Conservation (phyloP, 2,329 filamentous ascomycete species). For the Aspergillus sergii region DNA sequence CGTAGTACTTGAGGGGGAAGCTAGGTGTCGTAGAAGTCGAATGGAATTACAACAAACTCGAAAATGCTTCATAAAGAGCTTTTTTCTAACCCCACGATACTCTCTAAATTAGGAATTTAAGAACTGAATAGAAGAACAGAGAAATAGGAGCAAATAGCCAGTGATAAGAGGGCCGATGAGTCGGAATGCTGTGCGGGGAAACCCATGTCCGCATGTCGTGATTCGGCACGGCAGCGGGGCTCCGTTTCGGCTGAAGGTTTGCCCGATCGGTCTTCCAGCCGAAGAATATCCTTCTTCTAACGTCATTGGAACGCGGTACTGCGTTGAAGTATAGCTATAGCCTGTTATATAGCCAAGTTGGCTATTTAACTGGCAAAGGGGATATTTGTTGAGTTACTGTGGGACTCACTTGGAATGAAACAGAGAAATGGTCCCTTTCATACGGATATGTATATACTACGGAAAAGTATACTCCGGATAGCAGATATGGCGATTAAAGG, state of each 20-base stretch:
- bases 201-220: slow-evolving; percentile 10
- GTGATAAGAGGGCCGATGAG: slow-evolving; percentile 7
- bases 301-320: background rate
- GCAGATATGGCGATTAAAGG: too few relatives aligned
- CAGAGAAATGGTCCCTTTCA: background rate
- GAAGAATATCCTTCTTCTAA: slow-evolving; percentile 2
- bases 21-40: slow-evolving; percentile 24
- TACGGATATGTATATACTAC: background rate
- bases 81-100: background rate
- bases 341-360: background rate
- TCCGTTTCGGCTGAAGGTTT: slow-evolving; percentile 21
- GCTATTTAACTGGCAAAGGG: background rate
- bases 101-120: background rate
- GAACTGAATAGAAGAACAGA: background rate
- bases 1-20: slow-evolving; percentile 9
- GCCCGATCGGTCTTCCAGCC: slow-evolving; percentile 23
- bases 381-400: background rate
- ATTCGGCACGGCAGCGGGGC: slow-evolving; percentile 12
- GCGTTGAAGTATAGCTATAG: background rate
- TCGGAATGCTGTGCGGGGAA: slow-evolving; percentile 24
- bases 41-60: slow-evolving; percentile 27
- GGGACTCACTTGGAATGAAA: background rate
- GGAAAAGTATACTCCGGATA: background rate
- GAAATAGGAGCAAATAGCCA: background rate
- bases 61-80: slow-evolving; percentile 32